Conservation (phyloP, 768 basidiomycete species). For the Lyophyllum decastes region DNA sequence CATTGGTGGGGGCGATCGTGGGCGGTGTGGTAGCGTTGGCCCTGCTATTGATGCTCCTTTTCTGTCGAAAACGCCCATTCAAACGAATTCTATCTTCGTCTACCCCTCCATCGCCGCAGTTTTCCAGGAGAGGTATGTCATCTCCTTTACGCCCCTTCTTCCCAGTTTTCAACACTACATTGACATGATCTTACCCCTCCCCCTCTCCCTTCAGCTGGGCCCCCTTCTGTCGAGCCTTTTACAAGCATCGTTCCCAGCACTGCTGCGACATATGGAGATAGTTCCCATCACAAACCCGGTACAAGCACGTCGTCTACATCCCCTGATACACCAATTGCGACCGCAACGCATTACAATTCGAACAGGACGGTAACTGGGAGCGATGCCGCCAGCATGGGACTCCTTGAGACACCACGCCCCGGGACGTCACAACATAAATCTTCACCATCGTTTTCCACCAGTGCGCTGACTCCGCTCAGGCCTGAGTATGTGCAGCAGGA, state of each 20-base stretch:
- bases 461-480: no score
- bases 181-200: no score
- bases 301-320: no score
- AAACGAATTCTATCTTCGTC: neutral
- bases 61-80: neutral
- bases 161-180: neutral
- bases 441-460: no score
- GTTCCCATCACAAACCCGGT: neutral
- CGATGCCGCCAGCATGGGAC: no score
- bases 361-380: no score
- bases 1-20: conserved; percentile 9
- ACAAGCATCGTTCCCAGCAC: neutral
- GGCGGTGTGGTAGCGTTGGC: conserved; percentile 1
- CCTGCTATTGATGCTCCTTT: neutral
- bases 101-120: neutral
- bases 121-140: neutral
- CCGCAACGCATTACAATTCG: no score
- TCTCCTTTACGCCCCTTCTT: neutral
- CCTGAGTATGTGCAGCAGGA: no score
- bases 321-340: no score
- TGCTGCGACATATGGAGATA: neutral
- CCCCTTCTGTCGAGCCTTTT: conserved; percentile 1
- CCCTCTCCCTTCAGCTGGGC: no score
- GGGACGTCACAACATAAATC: no score
- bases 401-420: no score